A percentile compares a stretch with the other conserved stretches of the same genome.
Evolutionary conservation across 2,329 filamentous ascomycete species (phyloP).

Genomic region (Talaromyces piceae): DNA sequence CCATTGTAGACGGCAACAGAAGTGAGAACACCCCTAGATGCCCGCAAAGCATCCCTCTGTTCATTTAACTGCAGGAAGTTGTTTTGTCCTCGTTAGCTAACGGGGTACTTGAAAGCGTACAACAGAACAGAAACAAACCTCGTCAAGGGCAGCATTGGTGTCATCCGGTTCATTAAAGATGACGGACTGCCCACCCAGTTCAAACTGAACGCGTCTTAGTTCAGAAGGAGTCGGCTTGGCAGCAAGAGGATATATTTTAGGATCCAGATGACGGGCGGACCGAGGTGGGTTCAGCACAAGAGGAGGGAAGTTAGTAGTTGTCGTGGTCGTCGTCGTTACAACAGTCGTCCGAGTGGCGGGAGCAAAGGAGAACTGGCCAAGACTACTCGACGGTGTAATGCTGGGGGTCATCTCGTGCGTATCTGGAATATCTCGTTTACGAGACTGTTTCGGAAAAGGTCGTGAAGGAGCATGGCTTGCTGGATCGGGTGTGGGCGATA

Average conservation of each 20-base stretch:
- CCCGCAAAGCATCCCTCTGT: conserved; percentile 37
- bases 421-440: conserved; percentile 23
- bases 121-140: conserved; percentile 36
- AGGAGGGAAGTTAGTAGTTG: conserved; percentile 74
- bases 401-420: conserved; percentile 17
- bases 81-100: neutral
- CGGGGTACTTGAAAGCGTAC: neutral
- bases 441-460: conserved; percentile 11
- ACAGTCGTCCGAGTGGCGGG: conserved; percentile 59
- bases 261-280: conserved; percentile 64
- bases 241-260: conserved; percentile 85
- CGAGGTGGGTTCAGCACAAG: conserved; percentile 68
- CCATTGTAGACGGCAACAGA: conserved; percentile 38
- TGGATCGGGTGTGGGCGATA: conserved; percentile 10
- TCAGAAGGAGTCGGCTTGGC: conserved; percentile 72
- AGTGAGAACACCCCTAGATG: conserved; percentile 42
- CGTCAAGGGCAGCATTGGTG: conserved; percentile 44
- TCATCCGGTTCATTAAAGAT: conserved; percentile 57
- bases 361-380: conserved; percentile 56
- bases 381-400: conserved; percentile 29
- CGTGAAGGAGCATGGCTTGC: conserved; percentile 5
- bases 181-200: conserved; percentile 55
- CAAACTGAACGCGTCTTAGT: conserved; percentile 69
- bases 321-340: conserved; percentile 87
- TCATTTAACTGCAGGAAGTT: conserved; percentile 40